Percentiles rank a stretch among this genome's conserved stretches.
These are phyloP conservation scores for Helotiales sp. DNA, from an alignment of 2,329 filamentous ascomycete genomes.

Conservation along the genomic window DNA sequence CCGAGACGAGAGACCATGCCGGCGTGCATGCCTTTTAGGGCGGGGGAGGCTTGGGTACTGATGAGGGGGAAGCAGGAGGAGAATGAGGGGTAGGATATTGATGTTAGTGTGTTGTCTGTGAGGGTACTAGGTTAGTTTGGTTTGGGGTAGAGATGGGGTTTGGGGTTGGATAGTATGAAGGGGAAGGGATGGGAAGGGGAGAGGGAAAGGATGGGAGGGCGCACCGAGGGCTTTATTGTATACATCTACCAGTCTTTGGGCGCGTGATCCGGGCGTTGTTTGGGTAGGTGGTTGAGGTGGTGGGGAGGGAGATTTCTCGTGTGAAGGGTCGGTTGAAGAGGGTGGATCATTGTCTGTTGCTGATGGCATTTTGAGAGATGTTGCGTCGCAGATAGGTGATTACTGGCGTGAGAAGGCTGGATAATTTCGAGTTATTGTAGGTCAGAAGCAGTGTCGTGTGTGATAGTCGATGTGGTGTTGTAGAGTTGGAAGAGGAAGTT, in stretches of 20 bases:
- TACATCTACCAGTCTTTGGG: slow-evolving; percentile 52
- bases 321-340: background rate
- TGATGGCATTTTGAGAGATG: slow-evolving; percentile 3
- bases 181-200: no score
- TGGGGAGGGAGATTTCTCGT: slow-evolving; percentile 20
- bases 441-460: background rate
- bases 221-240: slow-evolving; percentile 55
- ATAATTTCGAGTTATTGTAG: background rate
- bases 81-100: slow-evolving; percentile 58
- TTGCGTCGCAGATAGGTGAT: background rate
- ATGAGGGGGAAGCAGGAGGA: slow-evolving; percentile 62
- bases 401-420: background rate
- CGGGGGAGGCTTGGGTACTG: slow-evolving; percentile 49
- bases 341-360: slow-evolving; percentile 2
- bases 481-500: slow-evolving; percentile 3
- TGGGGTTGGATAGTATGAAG: no score
- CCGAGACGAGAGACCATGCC: slow-evolving; percentile 58
- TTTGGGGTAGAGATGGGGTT: no score
- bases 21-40: slow-evolving; percentile 54
- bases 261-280: slow-evolving; percentile 55
- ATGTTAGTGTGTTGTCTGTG: slow-evolving; percentile 52
- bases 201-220: no score
- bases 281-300: slow-evolving; percentile 23
- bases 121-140: no score
- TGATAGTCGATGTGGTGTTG: background rate